Conservation (phyloP, 768 basidiomycete species). For the Suillus placidus region DNA sequence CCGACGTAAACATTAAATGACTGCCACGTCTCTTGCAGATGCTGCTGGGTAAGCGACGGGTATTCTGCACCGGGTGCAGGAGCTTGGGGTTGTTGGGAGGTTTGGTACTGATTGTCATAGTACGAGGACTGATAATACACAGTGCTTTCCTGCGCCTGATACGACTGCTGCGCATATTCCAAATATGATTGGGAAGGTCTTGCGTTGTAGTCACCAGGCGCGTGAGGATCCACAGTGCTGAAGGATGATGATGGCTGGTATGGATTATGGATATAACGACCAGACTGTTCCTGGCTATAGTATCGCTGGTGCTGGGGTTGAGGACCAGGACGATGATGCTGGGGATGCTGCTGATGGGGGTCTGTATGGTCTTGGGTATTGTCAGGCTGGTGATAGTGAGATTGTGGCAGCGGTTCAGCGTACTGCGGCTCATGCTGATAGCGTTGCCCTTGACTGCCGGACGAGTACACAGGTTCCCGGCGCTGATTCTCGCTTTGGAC, state of each 20-base stretch:
- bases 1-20: conserved; percentile 63
- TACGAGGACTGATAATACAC: conserved; percentile 13
- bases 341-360: conserved; percentile 18
- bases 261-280: conserved; percentile 7
- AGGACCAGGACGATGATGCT: conserved; percentile 21
- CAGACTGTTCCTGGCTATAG: conserved; percentile 14
- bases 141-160: conserved; percentile 5
- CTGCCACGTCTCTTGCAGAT: conserved; percentile 71
- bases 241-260: conserved; percentile 11
- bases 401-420: conserved; percentile 14
- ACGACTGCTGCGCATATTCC: conserved; percentile 13
- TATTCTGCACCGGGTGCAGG: conserved; percentile 41
- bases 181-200: conserved; percentile 17
- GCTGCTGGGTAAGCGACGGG: conserved; percentile 49
- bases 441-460: conserved; percentile 16
- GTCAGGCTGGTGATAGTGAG: conserved; percentile 20
- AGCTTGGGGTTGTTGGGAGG: conserved; percentile 22
- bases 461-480: background rate
- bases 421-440: conserved; percentile 21
- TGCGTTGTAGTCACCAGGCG: background rate
- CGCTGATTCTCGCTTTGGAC: background rate
- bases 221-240: conserved; percentile 8
- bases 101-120: conserved; percentile 5
- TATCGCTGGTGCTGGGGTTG: conserved; percentile 13
- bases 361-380: conserved; percentile 16